Percentiles rank a stretch among this genome's conserved stretches.
phyloP scores from a whole-genome alignment of 73 alveolate species.

The Breviolum minutum region DNA sequence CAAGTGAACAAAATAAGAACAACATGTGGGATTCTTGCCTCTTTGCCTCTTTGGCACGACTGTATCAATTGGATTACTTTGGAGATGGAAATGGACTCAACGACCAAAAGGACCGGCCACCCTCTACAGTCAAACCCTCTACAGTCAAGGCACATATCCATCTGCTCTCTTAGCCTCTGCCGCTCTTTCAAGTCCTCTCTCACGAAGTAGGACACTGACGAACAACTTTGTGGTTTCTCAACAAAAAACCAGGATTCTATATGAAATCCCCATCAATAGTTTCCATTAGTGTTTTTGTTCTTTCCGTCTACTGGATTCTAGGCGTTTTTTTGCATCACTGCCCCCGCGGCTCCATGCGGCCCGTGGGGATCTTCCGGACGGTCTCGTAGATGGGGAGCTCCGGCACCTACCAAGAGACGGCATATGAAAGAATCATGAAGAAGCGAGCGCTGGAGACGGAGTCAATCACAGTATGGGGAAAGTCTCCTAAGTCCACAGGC shows the following conservation, averaged over 20 bases:
- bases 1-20: no score
- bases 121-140: neutral
- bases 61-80: no score
- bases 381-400: constrained; percentile 95
- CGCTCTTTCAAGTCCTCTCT: constrained; percentile 73
- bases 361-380: constrained; percentile 94
- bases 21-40: no score
- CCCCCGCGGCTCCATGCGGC: constrained; percentile 67
- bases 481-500: neutral
- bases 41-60: no score
- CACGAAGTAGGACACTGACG: neutral
- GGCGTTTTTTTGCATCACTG: neutral
- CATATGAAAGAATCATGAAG: neutral
- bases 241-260: no score
- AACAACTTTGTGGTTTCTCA: no score
- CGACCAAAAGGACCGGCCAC: neutral
- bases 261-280: no score
- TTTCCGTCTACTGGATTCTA: neutral
- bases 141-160: constrained; percentile 46
- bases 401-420: constrained; percentile 49
- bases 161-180: constrained; percentile 79
- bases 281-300: no score
- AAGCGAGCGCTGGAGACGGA: neutral
- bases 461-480: neutral
- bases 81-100: no score